A percentile compares a stretch with the other conserved stretches of the same genome.
Conservation (phyloP, 2,329 filamentous ascomycete genomes). For the Microdochium bolleyi region DNA sequence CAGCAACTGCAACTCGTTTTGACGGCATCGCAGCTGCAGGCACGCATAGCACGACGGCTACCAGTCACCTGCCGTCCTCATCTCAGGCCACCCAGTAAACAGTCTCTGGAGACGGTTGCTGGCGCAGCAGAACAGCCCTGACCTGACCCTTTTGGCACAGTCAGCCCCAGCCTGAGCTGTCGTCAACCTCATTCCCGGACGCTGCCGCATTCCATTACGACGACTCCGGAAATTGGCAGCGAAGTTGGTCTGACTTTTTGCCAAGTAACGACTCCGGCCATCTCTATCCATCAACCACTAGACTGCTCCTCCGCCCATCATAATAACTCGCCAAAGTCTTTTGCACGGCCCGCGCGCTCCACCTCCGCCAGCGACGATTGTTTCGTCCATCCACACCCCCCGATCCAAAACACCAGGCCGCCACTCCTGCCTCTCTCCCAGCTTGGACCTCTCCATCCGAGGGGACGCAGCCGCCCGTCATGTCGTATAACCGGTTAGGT, state of each 20-base stretch:
- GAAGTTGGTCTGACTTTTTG: too few species aligned
- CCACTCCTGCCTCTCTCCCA: neutral
- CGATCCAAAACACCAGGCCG: neutral
- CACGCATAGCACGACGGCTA: too few species aligned
- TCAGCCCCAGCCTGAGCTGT: neutral
- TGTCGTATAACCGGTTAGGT: slow-evolving; percentile 72
- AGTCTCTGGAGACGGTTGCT: too few species aligned
- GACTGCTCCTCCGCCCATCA: neutral
- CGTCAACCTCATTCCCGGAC: neutral
- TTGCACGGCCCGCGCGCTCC: neutral
- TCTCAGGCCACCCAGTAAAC: too few species aligned
- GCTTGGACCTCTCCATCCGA: neutral
- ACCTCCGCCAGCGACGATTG: neutral
- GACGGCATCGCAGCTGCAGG: too few species aligned
- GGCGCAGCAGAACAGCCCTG: too few species aligned
- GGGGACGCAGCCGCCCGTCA: slow-evolving; percentile 24
- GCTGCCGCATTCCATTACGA: neutral
- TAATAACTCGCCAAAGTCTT: neutral
- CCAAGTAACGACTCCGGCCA: too few species aligned
- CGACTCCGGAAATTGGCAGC: too few species aligned
- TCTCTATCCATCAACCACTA: neutral
- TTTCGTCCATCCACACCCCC: neutral
- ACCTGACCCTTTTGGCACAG: neutral
- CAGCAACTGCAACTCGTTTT: too few species aligned
- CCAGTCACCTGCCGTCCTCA: too few species aligned